phyloP scores from a whole-genome alignment of 2,329 filamentous ascomycete genomes.

The Tolypocladium tropicale region DNA sequence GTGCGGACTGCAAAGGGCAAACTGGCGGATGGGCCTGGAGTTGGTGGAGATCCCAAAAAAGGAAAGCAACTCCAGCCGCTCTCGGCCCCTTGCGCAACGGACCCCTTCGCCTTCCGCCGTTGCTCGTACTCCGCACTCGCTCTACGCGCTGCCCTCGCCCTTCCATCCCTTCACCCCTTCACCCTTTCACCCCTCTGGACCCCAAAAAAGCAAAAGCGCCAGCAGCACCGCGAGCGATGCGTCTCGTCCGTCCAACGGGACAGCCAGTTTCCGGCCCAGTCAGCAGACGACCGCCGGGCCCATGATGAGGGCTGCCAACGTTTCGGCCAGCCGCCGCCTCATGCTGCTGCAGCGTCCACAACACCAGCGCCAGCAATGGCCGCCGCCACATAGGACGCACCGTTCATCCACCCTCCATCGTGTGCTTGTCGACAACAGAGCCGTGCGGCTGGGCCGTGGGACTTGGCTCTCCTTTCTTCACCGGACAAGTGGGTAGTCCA shows the following conservation, averaged over 20 bases:
- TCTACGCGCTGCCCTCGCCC: background rate
- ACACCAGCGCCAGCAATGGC: background rate
- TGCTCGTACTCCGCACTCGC: too few relatives aligned
- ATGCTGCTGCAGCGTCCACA: too few relatives aligned
- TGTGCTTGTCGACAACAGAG: background rate
- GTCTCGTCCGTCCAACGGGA: background rate
- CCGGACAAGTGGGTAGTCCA: background rate
- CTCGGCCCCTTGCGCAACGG: slow-evolving; percentile 7
- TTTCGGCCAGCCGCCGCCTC: too few relatives aligned
- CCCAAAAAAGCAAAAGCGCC: background rate
- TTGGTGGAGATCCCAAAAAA: background rate
- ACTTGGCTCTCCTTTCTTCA: background rate
- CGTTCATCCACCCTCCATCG: background rate
- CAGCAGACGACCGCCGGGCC: too few relatives aligned
- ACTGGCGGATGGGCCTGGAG: background rate
- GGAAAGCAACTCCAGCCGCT: slow-evolving; percentile 1
- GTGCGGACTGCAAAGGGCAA: background rate
- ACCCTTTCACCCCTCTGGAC: background rate
- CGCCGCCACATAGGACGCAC: background rate
- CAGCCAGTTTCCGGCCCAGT: background rate
- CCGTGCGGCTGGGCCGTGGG: background rate
- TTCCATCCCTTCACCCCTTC: background rate
- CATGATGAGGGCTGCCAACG: too few relatives aligned
- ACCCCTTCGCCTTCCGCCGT: too few relatives aligned
- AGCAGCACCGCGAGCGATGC: background rate